Percentiles rank a stretch among this genome's conserved stretches.
Conservation (phyloP, 345 rosid genomes). For the Luvunga scandens region DNA sequence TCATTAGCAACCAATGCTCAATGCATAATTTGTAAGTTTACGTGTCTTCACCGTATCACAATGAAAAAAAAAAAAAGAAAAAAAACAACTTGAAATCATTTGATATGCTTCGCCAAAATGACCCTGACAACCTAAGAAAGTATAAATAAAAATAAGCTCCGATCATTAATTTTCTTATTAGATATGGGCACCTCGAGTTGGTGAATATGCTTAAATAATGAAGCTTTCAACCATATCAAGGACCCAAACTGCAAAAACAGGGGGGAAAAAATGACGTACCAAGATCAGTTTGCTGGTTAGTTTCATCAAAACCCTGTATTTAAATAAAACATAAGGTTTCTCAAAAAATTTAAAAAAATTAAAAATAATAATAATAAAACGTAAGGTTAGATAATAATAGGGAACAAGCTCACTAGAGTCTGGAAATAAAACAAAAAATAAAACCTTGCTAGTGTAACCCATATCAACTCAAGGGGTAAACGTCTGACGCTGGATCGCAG, state of each 20-base stretch:
- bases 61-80: no score
- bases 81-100: background rate
- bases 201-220: background rate
- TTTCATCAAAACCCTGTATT: conserved; percentile 49
- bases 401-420: background rate
- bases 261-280: conserved; percentile 38
- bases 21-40: background rate
- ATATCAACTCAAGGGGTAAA: conserved; percentile 23
- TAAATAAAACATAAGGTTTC: background rate
- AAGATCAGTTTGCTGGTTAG: conserved; percentile 48
- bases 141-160: background rate
- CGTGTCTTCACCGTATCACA: background rate
- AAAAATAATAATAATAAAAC: background rate
- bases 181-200: background rate
- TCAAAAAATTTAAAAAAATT: no score
- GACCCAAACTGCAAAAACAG: background rate
- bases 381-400: conserved; percentile 2
- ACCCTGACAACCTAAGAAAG: background rate
- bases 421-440: conserved; percentile 3
- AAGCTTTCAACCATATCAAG: background rate
- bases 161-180: background rate
- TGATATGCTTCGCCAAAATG: background rate
- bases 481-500: conserved; percentile 15
- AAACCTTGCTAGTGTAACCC: conserved; percentile 30
- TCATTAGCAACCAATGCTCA: background rate